Evolutionary conservation across 1,284 basidiomycete genomes (phyloP).

Genomic region (Cystobasidiaceae sp.): DNA sequence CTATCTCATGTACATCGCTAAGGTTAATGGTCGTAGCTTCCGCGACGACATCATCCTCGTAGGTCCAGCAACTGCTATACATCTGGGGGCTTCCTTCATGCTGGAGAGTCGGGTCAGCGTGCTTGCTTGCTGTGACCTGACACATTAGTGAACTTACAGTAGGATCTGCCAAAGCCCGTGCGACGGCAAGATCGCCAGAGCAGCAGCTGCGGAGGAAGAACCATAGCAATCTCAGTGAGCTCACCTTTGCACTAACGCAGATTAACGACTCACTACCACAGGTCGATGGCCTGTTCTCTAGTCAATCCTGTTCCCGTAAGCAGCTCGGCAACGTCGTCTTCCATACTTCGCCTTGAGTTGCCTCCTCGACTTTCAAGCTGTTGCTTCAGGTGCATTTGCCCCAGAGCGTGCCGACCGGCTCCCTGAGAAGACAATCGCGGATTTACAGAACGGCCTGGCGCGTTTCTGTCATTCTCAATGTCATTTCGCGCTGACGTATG

Average conservation of each 20-base stretch:
- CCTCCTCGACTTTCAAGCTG: background rate
- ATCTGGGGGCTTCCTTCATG: too few species aligned
- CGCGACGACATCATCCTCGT: slow-evolving; percentile 18
- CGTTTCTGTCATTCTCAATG: too few species aligned
- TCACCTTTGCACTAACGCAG: background rate
- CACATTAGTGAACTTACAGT: too few species aligned
- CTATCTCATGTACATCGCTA: background rate
- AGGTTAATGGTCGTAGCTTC: background rate
- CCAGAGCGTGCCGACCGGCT: too few species aligned
- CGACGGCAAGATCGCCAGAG: slow-evolving; percentile 16
- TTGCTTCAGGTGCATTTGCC: too few species aligned
- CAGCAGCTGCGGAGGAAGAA: slow-evolving; percentile 7
- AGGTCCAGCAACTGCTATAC: slow-evolving; percentile 9
- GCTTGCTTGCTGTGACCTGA: background rate
- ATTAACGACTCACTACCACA: slow-evolving; percentile 18
- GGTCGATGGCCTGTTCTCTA: background rate
- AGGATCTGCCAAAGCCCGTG: too few species aligned
- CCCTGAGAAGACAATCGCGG: too few species aligned
- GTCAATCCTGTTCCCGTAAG: background rate
- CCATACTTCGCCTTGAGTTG: background rate
- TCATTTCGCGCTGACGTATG: too few species aligned
- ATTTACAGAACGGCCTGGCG: too few species aligned
- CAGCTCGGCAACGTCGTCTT: background rate
- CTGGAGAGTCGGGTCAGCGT: too few species aligned
- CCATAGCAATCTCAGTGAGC: background rate